Conservation (phyloP, 805 yeast genomes). For the Ogataea nitratoaversa region DNA sequence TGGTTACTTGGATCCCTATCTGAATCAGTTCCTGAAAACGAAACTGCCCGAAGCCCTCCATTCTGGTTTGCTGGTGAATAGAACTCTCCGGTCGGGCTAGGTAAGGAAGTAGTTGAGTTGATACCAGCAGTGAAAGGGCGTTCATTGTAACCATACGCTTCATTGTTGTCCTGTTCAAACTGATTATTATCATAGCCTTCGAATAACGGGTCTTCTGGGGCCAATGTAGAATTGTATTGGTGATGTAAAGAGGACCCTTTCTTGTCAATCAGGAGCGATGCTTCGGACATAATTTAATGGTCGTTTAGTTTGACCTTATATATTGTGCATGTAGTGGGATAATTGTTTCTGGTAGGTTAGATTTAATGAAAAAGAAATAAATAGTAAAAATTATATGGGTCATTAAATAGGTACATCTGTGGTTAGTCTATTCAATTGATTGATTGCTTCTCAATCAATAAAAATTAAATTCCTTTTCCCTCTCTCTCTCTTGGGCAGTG, state of each 20-base stretch:
- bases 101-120: slow-evolving; percentile 12
- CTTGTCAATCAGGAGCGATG: background rate
- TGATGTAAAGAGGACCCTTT: background rate
- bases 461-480: too few species aligned
- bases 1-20: background rate
- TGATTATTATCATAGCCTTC: slow-evolving; percentile 9
- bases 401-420: too few species aligned
- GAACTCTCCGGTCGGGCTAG: slow-evolving; percentile 14
- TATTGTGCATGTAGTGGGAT: background rate
- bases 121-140: too few species aligned
- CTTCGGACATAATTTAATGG: slow-evolving; percentile 1
- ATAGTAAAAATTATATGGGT: too few species aligned
- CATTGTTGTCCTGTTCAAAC: too few species aligned
- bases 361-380: too few species aligned
- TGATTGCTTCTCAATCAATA: too few species aligned
- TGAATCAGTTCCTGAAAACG: slow-evolving; percentile 7
- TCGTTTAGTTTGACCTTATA: too few species aligned
- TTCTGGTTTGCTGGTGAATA: background rate
- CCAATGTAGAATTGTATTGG: background rate
- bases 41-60: slow-evolving; percentile 3
- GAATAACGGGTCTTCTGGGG: slow-evolving; percentile 9
- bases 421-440: too few species aligned
- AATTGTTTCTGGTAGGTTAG: too few species aligned
- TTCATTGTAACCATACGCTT: too few species aligned
- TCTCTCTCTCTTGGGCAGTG: too few species aligned